phyloP scores from a whole-genome alignment of 73 alveolate genomes.

The Paramecium caudatum region DNA sequence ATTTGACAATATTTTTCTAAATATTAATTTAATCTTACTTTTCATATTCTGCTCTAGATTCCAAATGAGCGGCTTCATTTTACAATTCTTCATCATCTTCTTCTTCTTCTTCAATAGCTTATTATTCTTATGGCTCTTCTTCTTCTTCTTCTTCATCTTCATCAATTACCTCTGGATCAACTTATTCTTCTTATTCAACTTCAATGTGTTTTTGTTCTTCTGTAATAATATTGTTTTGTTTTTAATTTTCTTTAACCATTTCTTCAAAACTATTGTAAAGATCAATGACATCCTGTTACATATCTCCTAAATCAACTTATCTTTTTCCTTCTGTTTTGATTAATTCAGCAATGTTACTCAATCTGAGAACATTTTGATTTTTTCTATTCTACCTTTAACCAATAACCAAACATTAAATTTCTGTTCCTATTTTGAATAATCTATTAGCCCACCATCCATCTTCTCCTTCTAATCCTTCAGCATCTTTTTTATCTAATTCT shows the following conservation, averaged over 20 bases:
- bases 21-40: conserved; percentile 78
- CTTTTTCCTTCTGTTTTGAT: conserved; percentile 56
- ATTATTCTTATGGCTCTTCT: conserved; percentile 73
- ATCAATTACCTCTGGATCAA: conserved; percentile 37
- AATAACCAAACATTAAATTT: conserved; percentile 35
- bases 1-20: conserved; percentile 84
- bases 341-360: conserved; percentile 42
- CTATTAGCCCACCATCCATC: conserved; percentile 73
- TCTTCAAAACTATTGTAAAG: conserved; percentile 31
- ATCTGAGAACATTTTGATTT: conserved; percentile 2
- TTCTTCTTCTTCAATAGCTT: conserved; percentile 78
- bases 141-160: conserved; percentile 79
- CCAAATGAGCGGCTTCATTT: conserved; percentile 80
- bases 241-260: conserved; percentile 17
- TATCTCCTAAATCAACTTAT: conserved; percentile 45
- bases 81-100: conserved; percentile 82
- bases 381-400: conserved; percentile 46
- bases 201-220: not conserved
- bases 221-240: not conserved
- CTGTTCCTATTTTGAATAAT: conserved; percentile 46
- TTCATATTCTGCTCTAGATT: conserved; percentile 85
- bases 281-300: conserved; percentile 4
- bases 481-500: conserved; percentile 63
- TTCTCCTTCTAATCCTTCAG: conserved; percentile 66
- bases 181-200: conserved; percentile 45